Conservation (phyloP, 441 rosid species). For the Metrosideros polymorpha region DNA sequence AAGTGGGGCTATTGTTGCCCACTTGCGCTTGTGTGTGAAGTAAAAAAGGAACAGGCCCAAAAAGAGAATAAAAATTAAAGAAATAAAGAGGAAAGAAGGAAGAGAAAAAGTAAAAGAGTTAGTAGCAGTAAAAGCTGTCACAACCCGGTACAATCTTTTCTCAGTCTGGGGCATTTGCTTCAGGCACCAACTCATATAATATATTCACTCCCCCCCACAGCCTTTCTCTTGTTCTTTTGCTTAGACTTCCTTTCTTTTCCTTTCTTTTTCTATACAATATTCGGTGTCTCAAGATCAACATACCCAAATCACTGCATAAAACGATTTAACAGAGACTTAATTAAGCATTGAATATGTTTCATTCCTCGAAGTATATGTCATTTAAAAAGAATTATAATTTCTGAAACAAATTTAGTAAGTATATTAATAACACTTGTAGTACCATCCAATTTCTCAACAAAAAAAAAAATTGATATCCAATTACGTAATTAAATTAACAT, state of each 20-base stretch:
- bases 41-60: conserved; percentile 34
- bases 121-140: conserved; percentile 37
- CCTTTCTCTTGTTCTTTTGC: not conserved
- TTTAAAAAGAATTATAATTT: no score
- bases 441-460: no score
- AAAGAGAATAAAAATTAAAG: conserved; percentile 34
- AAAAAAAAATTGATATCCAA: no score
- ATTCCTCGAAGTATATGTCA: not conserved
- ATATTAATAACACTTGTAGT: no score
- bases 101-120: not conserved
- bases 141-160: conserved; percentile 31
- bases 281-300: not conserved
- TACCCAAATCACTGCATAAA: not conserved
- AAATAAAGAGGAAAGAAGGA: not conserved
- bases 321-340: not conserved
- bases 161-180: conserved; percentile 21
- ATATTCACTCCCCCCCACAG: not conserved
- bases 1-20: not conserved
- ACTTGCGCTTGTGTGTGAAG: conserved; percentile 10
- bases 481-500: no score
- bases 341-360: not conserved
- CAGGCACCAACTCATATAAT: conserved; percentile 18
- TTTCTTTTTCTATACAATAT: not conserved
- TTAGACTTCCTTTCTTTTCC: not conserved
- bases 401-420: no score